Conservation (phyloP, 2,329 filamentous ascomycete genomes). For the Nannizzia gypsea region DNA sequence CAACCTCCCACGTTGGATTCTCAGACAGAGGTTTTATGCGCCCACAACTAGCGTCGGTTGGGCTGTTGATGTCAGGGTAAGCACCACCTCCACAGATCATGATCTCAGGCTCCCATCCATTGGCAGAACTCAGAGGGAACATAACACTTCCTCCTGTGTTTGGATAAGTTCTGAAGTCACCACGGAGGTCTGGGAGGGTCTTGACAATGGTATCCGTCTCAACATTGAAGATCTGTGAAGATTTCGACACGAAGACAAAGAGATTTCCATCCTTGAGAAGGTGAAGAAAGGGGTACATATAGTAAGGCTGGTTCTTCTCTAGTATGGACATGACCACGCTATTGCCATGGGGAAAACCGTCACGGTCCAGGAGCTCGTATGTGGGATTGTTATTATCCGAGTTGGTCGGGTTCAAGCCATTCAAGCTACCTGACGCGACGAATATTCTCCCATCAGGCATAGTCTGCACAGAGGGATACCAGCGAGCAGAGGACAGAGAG, state of each 20-base stretch:
- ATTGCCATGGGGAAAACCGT: constrained; percentile 37
- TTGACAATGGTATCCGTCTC: constrained; percentile 35
- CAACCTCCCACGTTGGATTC: constrained; percentile 45
- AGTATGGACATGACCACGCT: constrained; percentile 45
- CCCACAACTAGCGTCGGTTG: constrained; percentile 48
- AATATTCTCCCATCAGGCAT: constrained; percentile 47
- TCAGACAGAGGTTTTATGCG: constrained; percentile 42
- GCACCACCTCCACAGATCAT: constrained; percentile 49
- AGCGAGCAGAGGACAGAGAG: constrained; percentile 43
- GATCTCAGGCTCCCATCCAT: constrained; percentile 43
- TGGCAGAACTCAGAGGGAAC: constrained; percentile 42
- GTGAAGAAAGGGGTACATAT: constrained; percentile 54
- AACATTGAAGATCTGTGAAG: constrained; percentile 46
- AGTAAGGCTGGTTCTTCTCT: constrained; percentile 48
- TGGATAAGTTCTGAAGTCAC: constrained; percentile 48
- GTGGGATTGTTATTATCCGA: constrained; percentile 51
- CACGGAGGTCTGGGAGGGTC: constrained; percentile 42
- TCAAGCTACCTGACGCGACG: constrained; percentile 49
- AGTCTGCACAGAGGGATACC: constrained; percentile 51
- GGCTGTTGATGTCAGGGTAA: constrained; percentile 48
- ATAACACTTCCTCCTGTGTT: constrained; percentile 50
- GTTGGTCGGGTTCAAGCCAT: constrained; percentile 45
- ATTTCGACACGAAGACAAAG: constrained; percentile 47
- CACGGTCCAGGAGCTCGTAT: constrained; percentile 45
- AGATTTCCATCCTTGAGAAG: constrained; percentile 45